Evolutionary conservation across 202 grass and related monocot species (phyloP), one percentile per base, ranked within the genome.

Genomic region (Setaria viridis): DNA sequence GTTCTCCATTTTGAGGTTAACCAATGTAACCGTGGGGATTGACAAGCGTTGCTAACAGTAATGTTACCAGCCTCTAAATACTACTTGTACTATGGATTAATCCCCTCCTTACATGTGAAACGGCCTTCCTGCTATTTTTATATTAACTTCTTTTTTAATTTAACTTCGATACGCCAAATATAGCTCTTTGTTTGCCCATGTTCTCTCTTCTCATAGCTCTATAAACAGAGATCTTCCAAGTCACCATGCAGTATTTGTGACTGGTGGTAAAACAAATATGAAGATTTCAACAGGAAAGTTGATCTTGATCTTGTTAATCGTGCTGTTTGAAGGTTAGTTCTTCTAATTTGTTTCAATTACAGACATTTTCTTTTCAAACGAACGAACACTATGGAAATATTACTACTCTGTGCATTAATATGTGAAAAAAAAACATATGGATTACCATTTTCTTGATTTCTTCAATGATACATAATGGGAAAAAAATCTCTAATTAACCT

Each of bases 291-390:
- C 51, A 16, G 59, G 67, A 41, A 90, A 51, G 80, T 25, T 79
- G 66, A 62, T 59, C 6, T 49, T 85, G 11, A 8, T 89, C 69
- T 75, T 89, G 33, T 57, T 29, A 8, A 42, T 80, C 67, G 49
- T 80, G 65, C 74, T 88, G 25, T 80, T 84, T 59, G 70, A 85
- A 89, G 87, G 87, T 89, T 45, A 70, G 29, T 17, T 49, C 37
- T 68, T 72, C 25, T 20, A 12, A 15, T 62, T 75, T 7, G 29
- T 51, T 78, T 76, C 62, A 32, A 29, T 32, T 76, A 63, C 34
- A 45, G 6, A 1, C 1, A 41, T 43, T 56, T 17, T 0, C 5
- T 42, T 39, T 84, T 25, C 4, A 34, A 59, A 42, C 72, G 46
- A 39, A 3, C 20, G 71, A 65, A 66, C n/a, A 57, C 3, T 49